phyloP scores from a whole-genome alignment of 768 basidiomycete species.

The Suillus luteus region DNA sequence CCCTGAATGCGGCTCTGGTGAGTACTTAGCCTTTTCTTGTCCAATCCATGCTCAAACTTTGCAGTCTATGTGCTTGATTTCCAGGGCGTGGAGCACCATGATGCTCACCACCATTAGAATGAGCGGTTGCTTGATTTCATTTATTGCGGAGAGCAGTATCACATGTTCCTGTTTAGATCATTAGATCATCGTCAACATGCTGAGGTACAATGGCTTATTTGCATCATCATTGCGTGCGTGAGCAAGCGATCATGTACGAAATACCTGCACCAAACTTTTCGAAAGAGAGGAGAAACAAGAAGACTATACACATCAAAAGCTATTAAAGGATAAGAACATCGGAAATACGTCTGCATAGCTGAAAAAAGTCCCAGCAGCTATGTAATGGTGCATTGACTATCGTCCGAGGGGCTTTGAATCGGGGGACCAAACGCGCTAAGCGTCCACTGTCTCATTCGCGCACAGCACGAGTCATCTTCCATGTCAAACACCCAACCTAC shows the following conservation, averaged over 20 bases:
- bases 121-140: not conserved
- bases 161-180: not conserved
- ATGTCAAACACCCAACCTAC: conserved; percentile 14
- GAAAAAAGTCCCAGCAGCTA: not conserved
- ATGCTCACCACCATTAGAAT: conserved; percentile 47
- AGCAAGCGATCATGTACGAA: too few relatives aligned
- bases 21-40: conserved; percentile 28
- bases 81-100: conserved; percentile 58
- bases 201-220: not conserved
- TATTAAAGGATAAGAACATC: not conserved
- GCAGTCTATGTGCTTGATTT: conserved; percentile 76
- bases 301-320: not conserved
- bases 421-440: conserved; percentile 16
- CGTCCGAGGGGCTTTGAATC: conserved; percentile 4
- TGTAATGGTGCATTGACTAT: conserved; percentile 3
- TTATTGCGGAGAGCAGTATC: conserved; percentile 1
- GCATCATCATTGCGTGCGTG: not conserved
- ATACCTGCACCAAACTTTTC: not conserved
- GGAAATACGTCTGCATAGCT: too few relatives aligned
- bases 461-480: conserved; percentile 10
- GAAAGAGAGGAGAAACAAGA: not conserved
- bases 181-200: not conserved
- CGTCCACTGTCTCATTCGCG: conserved; percentile 14
- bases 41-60: conserved; percentile 12
- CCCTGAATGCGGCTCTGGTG: conserved; percentile 92